Conservation (phyloP, 2,329 filamentous ascomycete genomes). For the Colletotrichum agaves region DNA sequence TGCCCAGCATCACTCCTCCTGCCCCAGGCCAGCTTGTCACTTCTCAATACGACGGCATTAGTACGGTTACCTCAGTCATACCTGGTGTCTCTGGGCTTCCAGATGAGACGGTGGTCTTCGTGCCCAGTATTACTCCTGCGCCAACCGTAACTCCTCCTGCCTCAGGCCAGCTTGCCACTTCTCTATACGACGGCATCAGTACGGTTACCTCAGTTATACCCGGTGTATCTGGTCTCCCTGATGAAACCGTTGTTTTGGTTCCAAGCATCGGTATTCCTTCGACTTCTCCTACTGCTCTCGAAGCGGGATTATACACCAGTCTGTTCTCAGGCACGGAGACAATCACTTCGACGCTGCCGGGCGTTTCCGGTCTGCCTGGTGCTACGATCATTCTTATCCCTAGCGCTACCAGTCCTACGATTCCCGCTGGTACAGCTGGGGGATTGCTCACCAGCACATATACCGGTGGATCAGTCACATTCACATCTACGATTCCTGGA, state of each 20-base stretch:
- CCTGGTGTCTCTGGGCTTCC: background rate
- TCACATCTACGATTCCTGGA: constrained; percentile 7
- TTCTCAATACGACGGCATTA: background rate
- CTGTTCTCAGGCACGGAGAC: constrained; percentile 1
- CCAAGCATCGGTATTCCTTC: background rate
- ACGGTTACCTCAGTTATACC: background rate
- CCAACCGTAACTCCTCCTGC: background rate
- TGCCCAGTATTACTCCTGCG: constrained; percentile 1
- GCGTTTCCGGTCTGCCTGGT: background rate
- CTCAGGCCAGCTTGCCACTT: background rate
- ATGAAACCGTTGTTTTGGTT: background rate
- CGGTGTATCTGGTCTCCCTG: background rate
- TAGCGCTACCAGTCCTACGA: background rate
- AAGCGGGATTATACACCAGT: constrained; percentile 20
- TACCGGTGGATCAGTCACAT: constrained; percentile 17
- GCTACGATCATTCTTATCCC: constrained; percentile 14
- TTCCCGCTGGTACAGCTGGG: background rate
- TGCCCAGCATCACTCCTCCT: background rate
- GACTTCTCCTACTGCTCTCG: background rate
- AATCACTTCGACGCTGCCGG: background rate
- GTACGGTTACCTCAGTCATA: background rate
- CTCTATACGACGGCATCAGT: background rate
- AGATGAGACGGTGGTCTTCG: constrained; percentile 9
- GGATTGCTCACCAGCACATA: constrained; percentile 26
- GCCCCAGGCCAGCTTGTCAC: background rate